These are phyloP conservation scores for Colletotrichum sp. DNA, from an alignment of 2,329 filamentous ascomycete species.

Conservation along the genomic window DNA sequence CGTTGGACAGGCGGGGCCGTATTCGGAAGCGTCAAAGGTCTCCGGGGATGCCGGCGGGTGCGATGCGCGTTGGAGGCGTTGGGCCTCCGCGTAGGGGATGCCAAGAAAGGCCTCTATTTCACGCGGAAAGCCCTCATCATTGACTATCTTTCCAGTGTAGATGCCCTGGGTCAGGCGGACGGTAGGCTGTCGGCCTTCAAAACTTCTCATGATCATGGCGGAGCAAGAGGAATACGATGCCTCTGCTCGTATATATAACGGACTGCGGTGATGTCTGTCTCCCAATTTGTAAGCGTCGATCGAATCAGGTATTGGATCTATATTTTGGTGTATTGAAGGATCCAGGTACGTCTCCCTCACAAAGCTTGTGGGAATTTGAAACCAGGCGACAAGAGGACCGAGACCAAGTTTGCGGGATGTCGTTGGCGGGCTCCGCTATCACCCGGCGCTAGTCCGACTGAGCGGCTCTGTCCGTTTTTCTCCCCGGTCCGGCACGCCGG, in stretches of 20 bases:
- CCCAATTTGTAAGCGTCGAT: not conserved
- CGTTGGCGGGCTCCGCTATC: conserved; percentile 11
- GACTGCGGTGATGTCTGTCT: not conserved
- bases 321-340: not conserved
- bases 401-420: not conserved
- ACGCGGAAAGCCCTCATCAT: conserved; percentile 38
- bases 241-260: not conserved
- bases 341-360: not conserved
- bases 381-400: not conserved
- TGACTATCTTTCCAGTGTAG: conserved; percentile 41
- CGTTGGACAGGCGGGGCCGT: conserved; percentile 43
- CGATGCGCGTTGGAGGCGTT: conserved; percentile 49
- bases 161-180: conserved; percentile 40
- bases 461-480: not conserved
- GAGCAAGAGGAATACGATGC: not conserved
- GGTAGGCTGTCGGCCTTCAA: not conserved
- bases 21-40: conserved; percentile 36
- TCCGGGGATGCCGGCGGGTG: conserved; percentile 28
- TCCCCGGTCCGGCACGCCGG: not conserved
- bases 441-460: not conserved
- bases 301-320: not conserved
- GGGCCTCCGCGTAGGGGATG: conserved; percentile 52
- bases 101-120: conserved; percentile 53
- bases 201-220: not conserved
- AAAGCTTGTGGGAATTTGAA: not conserved